These are phyloP conservation scores for Acaromyces ingoldii DNA, from an alignment of 1,284 basidiomycete species.

Conservation along the genomic window DNA sequence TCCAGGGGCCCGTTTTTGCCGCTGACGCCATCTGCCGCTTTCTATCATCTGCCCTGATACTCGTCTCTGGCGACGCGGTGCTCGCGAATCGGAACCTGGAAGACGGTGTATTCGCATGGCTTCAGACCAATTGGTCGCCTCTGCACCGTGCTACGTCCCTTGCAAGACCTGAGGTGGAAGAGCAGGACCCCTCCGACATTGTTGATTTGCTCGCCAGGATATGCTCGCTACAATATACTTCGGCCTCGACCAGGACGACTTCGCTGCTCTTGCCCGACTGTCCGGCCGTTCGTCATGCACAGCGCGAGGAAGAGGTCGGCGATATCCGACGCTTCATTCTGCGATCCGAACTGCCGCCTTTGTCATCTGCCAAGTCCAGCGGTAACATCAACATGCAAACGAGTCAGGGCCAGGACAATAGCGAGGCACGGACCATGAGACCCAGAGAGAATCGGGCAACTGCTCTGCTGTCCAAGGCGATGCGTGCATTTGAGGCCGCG, in stretches of 20 bases:
- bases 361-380: no score
- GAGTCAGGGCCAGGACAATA: no score
- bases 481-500: no score
- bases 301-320: background rate
- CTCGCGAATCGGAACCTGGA: constrained; percentile 74
- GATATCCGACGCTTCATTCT: background rate
- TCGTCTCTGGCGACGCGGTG: constrained; percentile 70
- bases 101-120: constrained; percentile 76
- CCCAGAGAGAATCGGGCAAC: no score
- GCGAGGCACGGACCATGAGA: no score
- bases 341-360: background rate
- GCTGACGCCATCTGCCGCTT: constrained; percentile 81
- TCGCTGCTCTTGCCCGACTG: background rate
- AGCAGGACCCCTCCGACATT: background rate
- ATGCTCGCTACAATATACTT: constrained; percentile 3
- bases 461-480: background rate
- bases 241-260: background rate
- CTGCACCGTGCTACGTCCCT: constrained; percentile 52
- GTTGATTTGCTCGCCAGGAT: background rate
- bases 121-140: constrained; percentile 67
- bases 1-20: constrained; percentile 77
- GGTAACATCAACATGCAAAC: no score
- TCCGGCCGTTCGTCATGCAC: background rate
- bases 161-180: constrained; percentile 1
- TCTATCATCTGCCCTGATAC: constrained; percentile 62